These are phyloP conservation scores for Uncinocarpus reesii DNA, from an alignment of 2,329 filamentous ascomycete species.

Conservation along the genomic window DNA sequence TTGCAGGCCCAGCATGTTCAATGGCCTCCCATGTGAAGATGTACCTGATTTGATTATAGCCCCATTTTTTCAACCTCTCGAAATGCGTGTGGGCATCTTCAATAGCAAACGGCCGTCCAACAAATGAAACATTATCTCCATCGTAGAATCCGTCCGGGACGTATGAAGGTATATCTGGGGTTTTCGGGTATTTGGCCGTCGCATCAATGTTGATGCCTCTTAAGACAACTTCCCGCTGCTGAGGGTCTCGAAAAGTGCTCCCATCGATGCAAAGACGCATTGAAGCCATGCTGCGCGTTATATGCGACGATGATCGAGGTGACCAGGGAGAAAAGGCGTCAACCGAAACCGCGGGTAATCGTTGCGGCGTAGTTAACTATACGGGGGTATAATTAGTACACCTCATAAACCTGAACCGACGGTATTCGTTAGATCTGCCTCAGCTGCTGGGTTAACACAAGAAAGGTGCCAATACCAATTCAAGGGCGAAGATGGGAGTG, in stretches of 20 bases:
- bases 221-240: slow-evolving; percentile 76
- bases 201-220: slow-evolving; percentile 90
- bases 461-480: too few species aligned
- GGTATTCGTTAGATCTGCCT: too few species aligned
- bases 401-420: too few species aligned
- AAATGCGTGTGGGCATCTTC: slow-evolving; percentile 82
- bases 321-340: not conserved
- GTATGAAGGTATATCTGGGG: slow-evolving; percentile 73
- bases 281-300: slow-evolving; percentile 51
- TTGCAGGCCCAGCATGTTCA: slow-evolving; percentile 78
- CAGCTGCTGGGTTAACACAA: too few species aligned
- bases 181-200: slow-evolving; percentile 79
- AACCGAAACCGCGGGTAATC: too few species aligned
- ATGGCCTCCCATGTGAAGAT: slow-evolving; percentile 99
- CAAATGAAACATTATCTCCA: slow-evolving; percentile 82
- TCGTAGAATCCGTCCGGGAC: slow-evolving; percentile 73
- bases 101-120: slow-evolving; percentile 70
- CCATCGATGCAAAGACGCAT: slow-evolving; percentile 77
- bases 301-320: not conserved
- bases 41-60: slow-evolving; percentile 94
- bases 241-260: slow-evolving; percentile 66
- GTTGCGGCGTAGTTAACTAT: too few species aligned
- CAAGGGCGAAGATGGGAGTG: too few species aligned
- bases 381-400: too few species aligned
- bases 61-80: slow-evolving; percentile 70